A percentile compares a stretch with the other conserved stretches of the same genome.
Conservation (phyloP, 2,329 filamentous ascomycete genomes). For the Pyrenochaeta sp. region DNA sequence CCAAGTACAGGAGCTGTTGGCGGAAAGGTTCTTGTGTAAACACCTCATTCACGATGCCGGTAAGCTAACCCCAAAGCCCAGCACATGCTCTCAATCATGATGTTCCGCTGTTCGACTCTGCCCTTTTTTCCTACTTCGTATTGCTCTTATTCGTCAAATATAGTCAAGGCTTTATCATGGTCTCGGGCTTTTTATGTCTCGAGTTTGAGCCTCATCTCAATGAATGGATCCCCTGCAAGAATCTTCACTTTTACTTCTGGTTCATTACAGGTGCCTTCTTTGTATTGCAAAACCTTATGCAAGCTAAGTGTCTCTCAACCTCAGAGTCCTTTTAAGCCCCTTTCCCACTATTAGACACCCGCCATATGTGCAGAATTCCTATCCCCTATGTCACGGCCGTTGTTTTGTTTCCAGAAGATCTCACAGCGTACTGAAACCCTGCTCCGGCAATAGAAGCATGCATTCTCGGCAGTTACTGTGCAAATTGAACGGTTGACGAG, state of each 20-base stretch:
- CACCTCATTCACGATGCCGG: conserved; percentile 34
- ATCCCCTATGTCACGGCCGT: conserved; percentile 38
- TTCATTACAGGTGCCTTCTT: conserved; percentile 13
- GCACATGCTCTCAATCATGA: conserved; percentile 7
- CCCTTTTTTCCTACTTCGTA: background rate
- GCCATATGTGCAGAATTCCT: conserved; percentile 26
- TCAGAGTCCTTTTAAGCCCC: conserved; percentile 17
- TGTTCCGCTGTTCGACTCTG: background rate
- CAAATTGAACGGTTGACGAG: conserved; percentile 90
- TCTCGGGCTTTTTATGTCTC: conserved; percentile 11
- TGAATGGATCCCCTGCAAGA: conserved; percentile 12
- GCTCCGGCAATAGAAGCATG: conserved; percentile 63
- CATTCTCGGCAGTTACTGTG: conserved; percentile 92
- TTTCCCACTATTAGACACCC: conserved; percentile 37
- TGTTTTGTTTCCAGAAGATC: conserved; percentile 37
- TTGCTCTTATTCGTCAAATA: background rate
- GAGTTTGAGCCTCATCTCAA: conserved; percentile 20
- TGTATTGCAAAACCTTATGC: conserved; percentile 6
- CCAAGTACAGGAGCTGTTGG: conserved; percentile 21
- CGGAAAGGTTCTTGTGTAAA: conserved; percentile 8
- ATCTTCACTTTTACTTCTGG: conserved; percentile 20
- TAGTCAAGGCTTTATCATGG: conserved; percentile 14
- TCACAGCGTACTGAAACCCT: conserved; percentile 35
- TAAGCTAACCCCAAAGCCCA: conserved; percentile 26
- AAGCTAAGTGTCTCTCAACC: conserved; percentile 4